A percentile compares a stretch with the other conserved stretches of the same genome.
phyloP scores from a whole-genome alignment of 306 rosid species.

The Rosa persica region DNA sequence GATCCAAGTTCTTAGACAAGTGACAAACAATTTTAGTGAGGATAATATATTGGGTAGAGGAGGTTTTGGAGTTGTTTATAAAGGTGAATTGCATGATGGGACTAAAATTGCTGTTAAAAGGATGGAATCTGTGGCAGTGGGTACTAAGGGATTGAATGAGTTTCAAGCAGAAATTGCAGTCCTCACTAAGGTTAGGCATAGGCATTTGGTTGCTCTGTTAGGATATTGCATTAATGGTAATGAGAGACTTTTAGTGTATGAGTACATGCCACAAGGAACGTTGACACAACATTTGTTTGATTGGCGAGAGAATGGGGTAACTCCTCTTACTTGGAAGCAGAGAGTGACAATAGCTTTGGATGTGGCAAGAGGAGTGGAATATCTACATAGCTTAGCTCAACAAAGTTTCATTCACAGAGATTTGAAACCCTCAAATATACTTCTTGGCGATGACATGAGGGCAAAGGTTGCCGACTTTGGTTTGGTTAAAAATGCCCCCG shows the following conservation, averaged over 20 bases:
- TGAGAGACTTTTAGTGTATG: constrained; percentile 85
- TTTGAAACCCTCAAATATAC: constrained; percentile 86
- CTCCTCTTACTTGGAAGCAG: constrained; percentile 83
- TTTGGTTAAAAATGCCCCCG: constrained; percentile 75
- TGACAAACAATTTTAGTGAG: constrained; percentile 68
- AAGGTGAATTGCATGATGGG: constrained; percentile 80
- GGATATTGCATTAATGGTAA: constrained; percentile 84
- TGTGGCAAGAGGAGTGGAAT: constrained; percentile 90
- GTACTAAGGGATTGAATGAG: constrained; percentile 76
- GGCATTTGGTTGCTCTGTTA: constrained; percentile 84
- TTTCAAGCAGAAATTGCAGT: constrained; percentile 87
- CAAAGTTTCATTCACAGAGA: constrained; percentile 91
- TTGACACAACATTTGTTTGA: constrained; percentile 78
- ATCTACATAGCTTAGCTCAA: constrained; percentile 88
- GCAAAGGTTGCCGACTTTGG: constrained; percentile 96
- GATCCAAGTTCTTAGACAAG: constrained; percentile 68
- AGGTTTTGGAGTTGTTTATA: constrained; percentile 90
- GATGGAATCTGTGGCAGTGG: constrained; percentile 71
- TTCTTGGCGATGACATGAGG: constrained; percentile 82
- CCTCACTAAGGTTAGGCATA: constrained; percentile 80
- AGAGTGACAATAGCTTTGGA: constrained; percentile 81
- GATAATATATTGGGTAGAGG: constrained; percentile 82
- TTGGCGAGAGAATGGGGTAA: constrained; percentile 48
- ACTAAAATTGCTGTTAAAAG: constrained; percentile 89
- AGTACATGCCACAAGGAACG: constrained; percentile 90